Conservation (phyloP, 345 rosid genomes). For the Eucalyptus sp. region DNA sequence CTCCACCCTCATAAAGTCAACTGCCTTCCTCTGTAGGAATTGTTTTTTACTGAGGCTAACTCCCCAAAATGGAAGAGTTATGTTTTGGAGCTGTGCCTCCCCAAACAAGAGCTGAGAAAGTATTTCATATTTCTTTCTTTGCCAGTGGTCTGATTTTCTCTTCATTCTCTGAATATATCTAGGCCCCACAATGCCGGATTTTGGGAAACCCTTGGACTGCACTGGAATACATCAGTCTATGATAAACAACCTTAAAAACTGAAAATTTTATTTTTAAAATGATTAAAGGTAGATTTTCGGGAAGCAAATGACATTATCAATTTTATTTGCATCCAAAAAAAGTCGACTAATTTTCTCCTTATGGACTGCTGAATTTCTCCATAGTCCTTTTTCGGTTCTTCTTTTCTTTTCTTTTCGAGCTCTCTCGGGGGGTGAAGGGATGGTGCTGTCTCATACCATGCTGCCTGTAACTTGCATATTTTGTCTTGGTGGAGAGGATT, state of each 20-base stretch:
- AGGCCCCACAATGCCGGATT: not conserved
- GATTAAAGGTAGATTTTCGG: not conserved
- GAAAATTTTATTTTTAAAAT: not conserved
- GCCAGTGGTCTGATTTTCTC: not conserved
- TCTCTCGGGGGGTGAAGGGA: not conserved
- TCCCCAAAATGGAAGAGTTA: not conserved
- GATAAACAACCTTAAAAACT: not conserved
- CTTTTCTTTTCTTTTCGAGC: not conserved
- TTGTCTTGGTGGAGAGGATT: not conserved
- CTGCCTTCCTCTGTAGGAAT: not conserved
- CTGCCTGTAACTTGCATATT: not conserved
- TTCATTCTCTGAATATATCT: not conserved
- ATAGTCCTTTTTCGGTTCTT: not conserved
- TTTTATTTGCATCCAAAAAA: not conserved
- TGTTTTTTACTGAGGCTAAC: not conserved
- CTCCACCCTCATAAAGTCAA: not conserved
- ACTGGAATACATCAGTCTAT: not conserved
- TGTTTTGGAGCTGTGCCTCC: not conserved
- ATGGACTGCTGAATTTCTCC: not conserved
- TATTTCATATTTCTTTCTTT: not conserved
- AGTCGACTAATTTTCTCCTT: not conserved
- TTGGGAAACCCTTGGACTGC: not conserved
- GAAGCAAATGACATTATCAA: not conserved
- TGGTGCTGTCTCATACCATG: not conserved
- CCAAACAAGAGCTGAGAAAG: not conserved